These are phyloP conservation scores for Daldinia decipiens DNA, from an alignment of 495 filamentous ascomycete genomes.

Conservation along the genomic window DNA sequence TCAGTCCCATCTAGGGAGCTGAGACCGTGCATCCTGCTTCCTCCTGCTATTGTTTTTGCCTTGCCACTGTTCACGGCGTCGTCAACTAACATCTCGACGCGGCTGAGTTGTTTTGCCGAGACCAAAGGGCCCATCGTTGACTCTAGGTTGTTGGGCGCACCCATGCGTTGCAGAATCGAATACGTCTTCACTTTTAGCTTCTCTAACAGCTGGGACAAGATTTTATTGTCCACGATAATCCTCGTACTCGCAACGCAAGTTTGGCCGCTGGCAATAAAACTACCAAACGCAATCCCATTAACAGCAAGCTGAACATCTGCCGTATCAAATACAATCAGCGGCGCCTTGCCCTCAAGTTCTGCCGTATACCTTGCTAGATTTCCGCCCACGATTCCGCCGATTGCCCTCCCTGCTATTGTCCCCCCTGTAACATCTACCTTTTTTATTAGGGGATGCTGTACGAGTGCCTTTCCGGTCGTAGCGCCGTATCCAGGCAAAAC, in stretches of 20 bases:
- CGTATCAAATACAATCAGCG: conserved; percentile 63
- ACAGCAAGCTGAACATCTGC: conserved; percentile 63
- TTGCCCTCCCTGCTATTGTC: conserved; percentile 56
- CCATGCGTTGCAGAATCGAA: conserved; percentile 58
- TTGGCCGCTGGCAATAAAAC: conserved; percentile 69
- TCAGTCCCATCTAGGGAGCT: conserved; percentile 49
- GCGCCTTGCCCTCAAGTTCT: conserved; percentile 70
- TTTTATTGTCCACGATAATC: conserved; percentile 62
- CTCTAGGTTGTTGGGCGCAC: conserved; percentile 58
- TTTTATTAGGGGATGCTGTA: conserved; percentile 60
- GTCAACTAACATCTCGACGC: conserved; percentile 52
- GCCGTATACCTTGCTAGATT: conserved; percentile 67
- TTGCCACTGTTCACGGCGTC: conserved; percentile 46
- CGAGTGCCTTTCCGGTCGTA: conserved; percentile 65
- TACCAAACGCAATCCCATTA: conserved; percentile 68
- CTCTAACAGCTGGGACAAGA: conserved; percentile 54
- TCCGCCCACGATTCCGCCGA: conserved; percentile 59
- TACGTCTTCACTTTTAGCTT: conserved; percentile 51
- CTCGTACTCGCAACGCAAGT: conserved; percentile 70
- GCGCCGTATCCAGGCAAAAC: conserved; percentile 67
- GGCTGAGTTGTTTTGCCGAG: conserved; percentile 52
- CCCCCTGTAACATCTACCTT: conserved; percentile 74
- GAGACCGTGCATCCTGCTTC: conserved; percentile 44
- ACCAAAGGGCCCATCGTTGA: conserved; percentile 59
- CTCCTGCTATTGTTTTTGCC: conserved; percentile 52